A percentile compares a stretch with the other conserved stretches of the same genome.
Evolutionary conservation across 176 grass and related monocot species (phyloP).

Genomic region (Rhynchospora breviuscula): DNA sequence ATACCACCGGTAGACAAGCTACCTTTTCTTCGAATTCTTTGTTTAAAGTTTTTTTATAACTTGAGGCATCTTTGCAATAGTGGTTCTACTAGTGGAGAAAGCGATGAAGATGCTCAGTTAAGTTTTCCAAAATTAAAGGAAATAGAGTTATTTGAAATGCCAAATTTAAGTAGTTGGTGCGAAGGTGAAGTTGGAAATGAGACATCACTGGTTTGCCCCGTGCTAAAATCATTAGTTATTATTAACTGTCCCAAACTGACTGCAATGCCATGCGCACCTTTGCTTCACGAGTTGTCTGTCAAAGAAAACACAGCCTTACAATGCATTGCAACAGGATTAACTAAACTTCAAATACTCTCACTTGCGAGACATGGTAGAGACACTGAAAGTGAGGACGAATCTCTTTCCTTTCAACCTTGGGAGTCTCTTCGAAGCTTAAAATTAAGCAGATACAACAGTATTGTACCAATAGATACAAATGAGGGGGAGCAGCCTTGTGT

Average conservation of each 20-base stretch:
- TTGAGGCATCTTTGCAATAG: constrained; percentile 6
- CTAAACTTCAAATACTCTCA: not conserved
- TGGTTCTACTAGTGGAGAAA: not conserved
- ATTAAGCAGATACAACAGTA: not conserved
- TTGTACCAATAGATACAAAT: not conserved
- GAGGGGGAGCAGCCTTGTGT: not conserved
- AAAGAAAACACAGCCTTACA: not conserved
- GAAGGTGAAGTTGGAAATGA: not conserved
- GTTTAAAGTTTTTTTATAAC: not conserved
- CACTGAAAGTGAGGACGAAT: not conserved
- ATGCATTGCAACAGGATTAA: not conserved
- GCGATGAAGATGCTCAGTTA: not conserved
- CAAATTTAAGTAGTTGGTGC: not conserved
- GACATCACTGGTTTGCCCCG: not conserved
- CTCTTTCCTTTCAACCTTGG: not conserved
- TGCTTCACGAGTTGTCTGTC: not conserved
- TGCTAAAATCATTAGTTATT: not conserved
- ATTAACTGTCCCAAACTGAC: not conserved
- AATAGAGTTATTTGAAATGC: not conserved
- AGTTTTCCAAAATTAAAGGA: not conserved
- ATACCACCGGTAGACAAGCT: constrained; percentile 24
- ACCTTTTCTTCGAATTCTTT: not conserved
- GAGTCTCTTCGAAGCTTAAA: not conserved
- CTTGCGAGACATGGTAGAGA: not conserved
- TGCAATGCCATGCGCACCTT: not conserved